Evolutionary conservation across 306 rosid genomes (phyloP).

Genomic region (Vicia villosa): DNA sequence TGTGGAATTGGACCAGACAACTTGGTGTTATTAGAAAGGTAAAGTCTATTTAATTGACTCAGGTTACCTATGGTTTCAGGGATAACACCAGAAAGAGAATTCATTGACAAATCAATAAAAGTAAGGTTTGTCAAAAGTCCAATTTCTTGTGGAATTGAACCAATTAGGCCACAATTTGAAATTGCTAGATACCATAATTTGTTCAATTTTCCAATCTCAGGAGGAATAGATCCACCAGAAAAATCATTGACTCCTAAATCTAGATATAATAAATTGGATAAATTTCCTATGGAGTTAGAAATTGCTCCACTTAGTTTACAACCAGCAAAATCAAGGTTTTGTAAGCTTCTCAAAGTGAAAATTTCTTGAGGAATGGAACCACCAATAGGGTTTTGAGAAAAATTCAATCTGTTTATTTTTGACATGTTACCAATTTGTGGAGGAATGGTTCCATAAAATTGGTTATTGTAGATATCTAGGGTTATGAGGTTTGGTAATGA

Average conservation of each 20-base stretch:
- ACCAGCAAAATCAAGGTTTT: not conserved
- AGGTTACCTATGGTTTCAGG: slow-evolving; percentile 39
- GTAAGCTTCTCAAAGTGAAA: slow-evolving; percentile 24
- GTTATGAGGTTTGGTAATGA: slow-evolving; percentile 29
- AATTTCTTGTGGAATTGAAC: slow-evolving; percentile 40
- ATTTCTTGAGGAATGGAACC: slow-evolving; percentile 44
- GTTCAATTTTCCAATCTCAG: slow-evolving; percentile 39
- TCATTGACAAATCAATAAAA: not conserved
- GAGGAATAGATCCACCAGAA: slow-evolving; percentile 24
- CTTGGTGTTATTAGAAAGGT: slow-evolving; percentile 5
- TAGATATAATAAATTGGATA: slow-evolving; percentile 33
- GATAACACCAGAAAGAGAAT: not conserved
- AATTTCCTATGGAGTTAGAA: slow-evolving; percentile 32
- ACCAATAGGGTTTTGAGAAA: slow-evolving; percentile 19
- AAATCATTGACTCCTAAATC: slow-evolving; percentile 20
- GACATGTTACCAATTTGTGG: slow-evolving; percentile 38
- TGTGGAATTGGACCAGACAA: slow-evolving; percentile 39
- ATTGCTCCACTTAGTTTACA: slow-evolving; percentile 35
- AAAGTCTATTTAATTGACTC: not conserved
- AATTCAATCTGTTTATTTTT: slow-evolving; percentile 30
- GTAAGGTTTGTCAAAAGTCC: slow-evolving; percentile 34
- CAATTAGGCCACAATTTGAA: not conserved
- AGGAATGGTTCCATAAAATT: slow-evolving; percentile 34
- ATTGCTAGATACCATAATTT: not conserved
- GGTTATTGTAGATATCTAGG: slow-evolving; percentile 21